Evolutionary conservation across 2,329 filamentous ascomycete species (phyloP), one percentile per base, ranked within the genome.

Genomic region (Ophiostoma novo-ulmi): DNA sequence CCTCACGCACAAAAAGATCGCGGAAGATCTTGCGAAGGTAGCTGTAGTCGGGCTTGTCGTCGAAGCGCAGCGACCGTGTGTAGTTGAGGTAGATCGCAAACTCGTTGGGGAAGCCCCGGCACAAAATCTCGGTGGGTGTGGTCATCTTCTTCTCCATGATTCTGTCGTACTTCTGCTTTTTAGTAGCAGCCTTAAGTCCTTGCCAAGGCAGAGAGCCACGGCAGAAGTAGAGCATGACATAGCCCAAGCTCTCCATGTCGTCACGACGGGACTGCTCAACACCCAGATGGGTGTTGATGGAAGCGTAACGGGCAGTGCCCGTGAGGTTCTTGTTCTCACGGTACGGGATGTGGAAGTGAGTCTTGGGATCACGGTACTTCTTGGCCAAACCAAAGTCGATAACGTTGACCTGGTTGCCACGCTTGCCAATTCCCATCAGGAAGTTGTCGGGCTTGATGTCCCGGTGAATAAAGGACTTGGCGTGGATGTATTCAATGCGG

Each of bases 131-230:
- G 76, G 94, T 98, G 10, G 95, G 94, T 3, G 95, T 99, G 17
- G 95, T 99, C 95, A 98, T 98, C 92, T 99, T 99, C 90, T 99
- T 99, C 87, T 99, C 95, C 94, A 98, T 98, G 84, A 99, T 99
- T 75, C 94, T 89, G 83, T 99, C 95, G 80, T 99, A 98, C 86
- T 99, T 99, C 85, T 99, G 95, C 68, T 69, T 69, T 52, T 69
- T 69, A 6, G 68, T 69, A n/a, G 68, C 68, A 44, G 68, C 68
- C 68, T 69, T 69, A 8, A 69, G 68, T 20, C 68, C 68, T 52
- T 69, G 68, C 68, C 68, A 69, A 20, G 95, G 95, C 71, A 99
- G 93, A 74, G 94, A 97, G 74, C 95, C 95, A 82, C 95, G 94
- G 87, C 94, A 98, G 85, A 99, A 99, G 87, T 99, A 99, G 74